Conservation (phyloP, 208 protist genomes). For the Wallacemonas sp. region DNA sequence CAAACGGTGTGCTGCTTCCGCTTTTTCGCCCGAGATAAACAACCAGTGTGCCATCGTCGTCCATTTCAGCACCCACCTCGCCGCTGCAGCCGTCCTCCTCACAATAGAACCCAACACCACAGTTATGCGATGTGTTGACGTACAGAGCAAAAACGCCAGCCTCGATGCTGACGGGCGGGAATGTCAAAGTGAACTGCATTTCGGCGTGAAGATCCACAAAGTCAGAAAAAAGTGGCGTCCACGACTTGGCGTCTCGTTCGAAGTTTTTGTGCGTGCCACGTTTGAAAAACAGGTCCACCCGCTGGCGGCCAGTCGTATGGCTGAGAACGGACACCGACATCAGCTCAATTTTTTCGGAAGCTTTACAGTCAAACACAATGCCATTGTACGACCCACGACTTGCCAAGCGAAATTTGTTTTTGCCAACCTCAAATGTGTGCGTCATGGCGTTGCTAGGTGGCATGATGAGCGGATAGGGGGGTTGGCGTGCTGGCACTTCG, state of each 20-base stretch:
- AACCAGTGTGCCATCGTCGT: constrained; percentile 76
- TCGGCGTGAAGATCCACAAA: constrained; percentile 75
- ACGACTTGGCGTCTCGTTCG: constrained; percentile 58
- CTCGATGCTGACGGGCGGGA: constrained; percentile 60
- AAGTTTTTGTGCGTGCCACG: constrained; percentile 66
- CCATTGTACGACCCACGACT: constrained; percentile 84
- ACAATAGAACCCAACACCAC: constrained; percentile 81
- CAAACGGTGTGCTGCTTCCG: constrained; percentile 71
- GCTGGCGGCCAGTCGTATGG: constrained; percentile 69
- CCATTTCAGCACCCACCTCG: constrained; percentile 69
- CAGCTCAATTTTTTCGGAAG: constrained; percentile 69
- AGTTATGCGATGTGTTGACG: constrained; percentile 90
- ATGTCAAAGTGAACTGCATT: constrained; percentile 61
- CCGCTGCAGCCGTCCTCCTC: constrained; percentile 81
- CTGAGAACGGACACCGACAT: constrained; percentile 71
- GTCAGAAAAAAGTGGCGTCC: constrained; percentile 75
- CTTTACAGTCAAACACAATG: constrained; percentile 89
- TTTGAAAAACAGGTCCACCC: constrained; percentile 84
- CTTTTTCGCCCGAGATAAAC: constrained; percentile 82
- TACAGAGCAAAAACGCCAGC: constrained; percentile 78
- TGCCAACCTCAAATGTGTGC: constrained; percentile 84
- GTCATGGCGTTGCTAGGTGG: constrained; percentile 60
- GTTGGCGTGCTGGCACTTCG: constrained; percentile 32
- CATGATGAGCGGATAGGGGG: constrained; percentile 57
- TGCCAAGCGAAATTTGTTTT: constrained; percentile 65